Evolutionary conservation across 129 eudicot genomes (phyloP).

Genomic region (Solidago caesia): DNA sequence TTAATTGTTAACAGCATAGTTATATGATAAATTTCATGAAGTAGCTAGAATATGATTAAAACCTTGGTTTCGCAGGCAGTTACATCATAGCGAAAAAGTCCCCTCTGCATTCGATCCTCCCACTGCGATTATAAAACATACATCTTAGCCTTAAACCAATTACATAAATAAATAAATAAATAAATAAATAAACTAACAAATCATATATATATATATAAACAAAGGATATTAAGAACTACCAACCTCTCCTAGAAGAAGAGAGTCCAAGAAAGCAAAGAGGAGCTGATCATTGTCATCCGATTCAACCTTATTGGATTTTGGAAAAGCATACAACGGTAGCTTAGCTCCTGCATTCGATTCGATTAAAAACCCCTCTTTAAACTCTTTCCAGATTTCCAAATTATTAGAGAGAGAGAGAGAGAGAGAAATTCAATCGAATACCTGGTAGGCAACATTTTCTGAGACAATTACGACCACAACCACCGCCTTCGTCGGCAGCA

Average conservation of each 20-base stretch:
- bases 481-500: conserved; percentile 3
- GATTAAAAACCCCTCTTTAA: too few species aligned
- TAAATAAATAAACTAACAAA: too few species aligned
- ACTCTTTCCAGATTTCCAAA: too few species aligned
- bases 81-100: conserved; percentile 76
- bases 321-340: conserved; percentile 85
- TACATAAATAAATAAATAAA: too few species aligned
- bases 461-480: conserved; percentile 72
- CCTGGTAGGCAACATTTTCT: conserved; percentile 75
- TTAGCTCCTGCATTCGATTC: conserved; percentile 52
- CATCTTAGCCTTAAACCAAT: neutral
- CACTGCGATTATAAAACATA: conserved; percentile 32
- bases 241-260: conserved; percentile 94
- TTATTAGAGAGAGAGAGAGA: neutral
- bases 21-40: neutral
- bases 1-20: neutral
- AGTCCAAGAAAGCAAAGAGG: conserved; percentile 75
- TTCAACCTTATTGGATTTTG: conserved; percentile 42
- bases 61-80: conserved; percentile 70
- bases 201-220: too few species aligned
- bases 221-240: neutral
- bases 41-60: neutral
- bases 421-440: conserved; percentile 17
- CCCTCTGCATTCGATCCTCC: conserved; percentile 72
- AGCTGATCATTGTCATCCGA: conserved; percentile 36